These are phyloP conservation scores for Eimeria acervulina DNA, from an alignment of 169 alveolate species.

Conservation along the genomic window DNA sequence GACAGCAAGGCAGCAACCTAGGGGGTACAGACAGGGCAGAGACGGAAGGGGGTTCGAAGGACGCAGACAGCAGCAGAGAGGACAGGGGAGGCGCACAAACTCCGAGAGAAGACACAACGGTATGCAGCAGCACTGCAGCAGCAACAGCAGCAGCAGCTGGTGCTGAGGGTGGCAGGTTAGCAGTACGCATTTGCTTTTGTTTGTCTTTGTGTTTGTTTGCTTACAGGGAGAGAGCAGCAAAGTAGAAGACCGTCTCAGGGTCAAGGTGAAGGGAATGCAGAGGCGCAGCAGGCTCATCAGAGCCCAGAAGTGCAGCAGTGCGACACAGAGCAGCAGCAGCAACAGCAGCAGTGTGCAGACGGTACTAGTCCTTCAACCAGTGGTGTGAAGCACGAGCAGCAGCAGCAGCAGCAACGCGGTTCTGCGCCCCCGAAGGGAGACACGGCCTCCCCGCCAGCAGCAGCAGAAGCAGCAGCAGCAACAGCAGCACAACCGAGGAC, in stretches of 20 bases:
- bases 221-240: slow-evolving; percentile 41
- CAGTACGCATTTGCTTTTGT: background rate
- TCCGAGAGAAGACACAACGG: slow-evolving; percentile 8
- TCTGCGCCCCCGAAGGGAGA: background rate
- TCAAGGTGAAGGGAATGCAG: background rate
- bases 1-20: background rate
- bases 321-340: slow-evolving; percentile 7
- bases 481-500: slow-evolving; percentile 35
- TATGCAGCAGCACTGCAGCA: slow-evolving; percentile 38
- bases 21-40: background rate
- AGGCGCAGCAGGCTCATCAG: background rate
- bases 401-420: background rate
- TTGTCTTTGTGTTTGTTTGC: background rate
- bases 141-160: slow-evolving; percentile 20
- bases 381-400: slow-evolving; percentile 16
- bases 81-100: slow-evolving; percentile 7
- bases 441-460: background rate
- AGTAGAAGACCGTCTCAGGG: background rate
- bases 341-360: background rate
- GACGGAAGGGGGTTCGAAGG: slow-evolving; percentile 7
- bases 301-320: background rate
- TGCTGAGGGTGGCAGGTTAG: background rate
- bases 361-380: background rate
- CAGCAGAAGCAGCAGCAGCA: slow-evolving; percentile 38
- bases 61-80: slow-evolving; percentile 37